Conservation (phyloP, 768 basidiomycete genomes). For the Pluteus cervinus region DNA sequence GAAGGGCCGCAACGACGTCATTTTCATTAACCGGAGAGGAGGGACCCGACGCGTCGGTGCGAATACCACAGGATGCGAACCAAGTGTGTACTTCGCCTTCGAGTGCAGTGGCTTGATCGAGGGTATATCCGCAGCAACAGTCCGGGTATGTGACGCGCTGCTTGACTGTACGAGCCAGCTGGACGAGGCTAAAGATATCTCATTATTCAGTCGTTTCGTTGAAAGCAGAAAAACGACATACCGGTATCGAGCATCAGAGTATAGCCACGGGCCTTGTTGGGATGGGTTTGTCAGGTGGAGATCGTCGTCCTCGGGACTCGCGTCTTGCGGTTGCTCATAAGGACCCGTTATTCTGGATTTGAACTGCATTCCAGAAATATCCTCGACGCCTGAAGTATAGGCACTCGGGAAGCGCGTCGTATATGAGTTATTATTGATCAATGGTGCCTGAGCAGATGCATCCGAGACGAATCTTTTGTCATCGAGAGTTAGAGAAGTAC, state of each 20-base stretch:
- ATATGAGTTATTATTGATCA: slow-evolving; percentile 53
- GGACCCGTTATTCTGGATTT: too few species aligned
- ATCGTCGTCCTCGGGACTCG: slow-evolving; percentile 3
- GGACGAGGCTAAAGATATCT: slow-evolving; percentile 43
- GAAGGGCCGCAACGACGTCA: slow-evolving; percentile 3
- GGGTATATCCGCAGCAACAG: slow-evolving; percentile 40
- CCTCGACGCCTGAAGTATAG: too few species aligned
- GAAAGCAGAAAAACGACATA: slow-evolving; percentile 24
- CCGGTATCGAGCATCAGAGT: slow-evolving; percentile 58
- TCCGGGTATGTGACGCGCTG: slow-evolving; percentile 36
- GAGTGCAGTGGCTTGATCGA: slow-evolving; percentile 56
- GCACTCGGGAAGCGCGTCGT: slow-evolving; percentile 51
- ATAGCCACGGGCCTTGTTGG: slow-evolving; percentile 24
- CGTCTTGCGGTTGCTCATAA: slow-evolving; percentile 11
- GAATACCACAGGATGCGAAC: too few species aligned
- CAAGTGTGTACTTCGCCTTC: slow-evolving; percentile 57
- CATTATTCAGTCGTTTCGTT: slow-evolving; percentile 2
- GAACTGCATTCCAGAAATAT: too few species aligned
- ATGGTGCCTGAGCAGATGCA: slow-evolving; percentile 53
- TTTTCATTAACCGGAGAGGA: background rate
- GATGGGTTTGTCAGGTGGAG: slow-evolving; percentile 2
- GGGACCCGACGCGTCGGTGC: too few species aligned
- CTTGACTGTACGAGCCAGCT: slow-evolving; percentile 58
- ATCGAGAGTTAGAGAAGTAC: slow-evolving; percentile 4
- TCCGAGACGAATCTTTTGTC: slow-evolving; percentile 61